Evolutionary conservation across 2,329 filamentous ascomycete species (phyloP).

Genomic region (Ramularia endophylla): DNA sequence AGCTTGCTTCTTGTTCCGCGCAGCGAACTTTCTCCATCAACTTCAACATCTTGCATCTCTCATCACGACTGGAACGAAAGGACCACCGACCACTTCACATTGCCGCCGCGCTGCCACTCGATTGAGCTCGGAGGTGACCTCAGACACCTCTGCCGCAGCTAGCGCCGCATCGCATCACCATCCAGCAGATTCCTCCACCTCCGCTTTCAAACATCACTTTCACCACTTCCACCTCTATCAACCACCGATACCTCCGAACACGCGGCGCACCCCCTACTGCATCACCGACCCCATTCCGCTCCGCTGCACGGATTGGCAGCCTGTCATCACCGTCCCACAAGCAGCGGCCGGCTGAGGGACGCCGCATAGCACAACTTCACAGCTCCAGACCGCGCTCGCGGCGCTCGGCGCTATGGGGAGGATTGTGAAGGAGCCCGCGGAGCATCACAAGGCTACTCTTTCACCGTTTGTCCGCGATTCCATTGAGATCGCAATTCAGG

Average conservation of each 20-base stretch:
- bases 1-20: too few species aligned
- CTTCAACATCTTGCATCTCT: too few species aligned
- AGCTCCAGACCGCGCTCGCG: constrained; percentile 16
- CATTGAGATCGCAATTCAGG: constrained; percentile 62
- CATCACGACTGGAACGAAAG: too few species aligned
- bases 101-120: too few species aligned
- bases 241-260: not conserved
- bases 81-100: too few species aligned
- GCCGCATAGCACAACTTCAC: constrained; percentile 10
- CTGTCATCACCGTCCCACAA: not conserved
- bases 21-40: too few species aligned
- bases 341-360: not conserved
- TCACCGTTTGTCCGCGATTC: constrained; percentile 84
- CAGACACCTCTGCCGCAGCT: too few species aligned
- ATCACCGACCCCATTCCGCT: too few species aligned
- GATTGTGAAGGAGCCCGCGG: constrained; percentile 51
- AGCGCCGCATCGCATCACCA: too few species aligned
- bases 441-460: constrained; percentile 53
- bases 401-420: constrained; percentile 40
- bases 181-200: too few species aligned
- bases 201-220: not conserved
- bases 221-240: not conserved
- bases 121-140: too few species aligned
- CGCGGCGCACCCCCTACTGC: too few species aligned
- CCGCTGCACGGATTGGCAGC: not conserved